Evolutionary conservation across 1,139 yeast genomes (phyloP).

Genomic region (Geotrichum histeridarum): DNA sequence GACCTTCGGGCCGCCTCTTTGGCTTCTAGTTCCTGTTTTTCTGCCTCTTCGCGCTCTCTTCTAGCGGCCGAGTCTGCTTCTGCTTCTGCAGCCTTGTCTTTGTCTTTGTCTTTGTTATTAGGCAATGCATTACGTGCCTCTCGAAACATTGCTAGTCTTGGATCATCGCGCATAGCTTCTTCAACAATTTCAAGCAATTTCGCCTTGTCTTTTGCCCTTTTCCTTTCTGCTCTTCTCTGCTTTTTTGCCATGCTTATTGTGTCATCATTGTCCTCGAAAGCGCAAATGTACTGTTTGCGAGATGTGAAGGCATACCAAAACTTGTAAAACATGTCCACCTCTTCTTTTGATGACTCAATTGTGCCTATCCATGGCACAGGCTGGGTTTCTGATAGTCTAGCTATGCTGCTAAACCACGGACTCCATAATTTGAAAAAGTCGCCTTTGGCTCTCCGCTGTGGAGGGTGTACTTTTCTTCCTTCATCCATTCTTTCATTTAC

Average conservation of each 20-base stretch:
- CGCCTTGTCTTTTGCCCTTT: too few species aligned
- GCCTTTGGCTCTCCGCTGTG: slow-evolving; percentile 47
- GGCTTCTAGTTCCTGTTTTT: slow-evolving; percentile 51
- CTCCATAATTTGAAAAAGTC: slow-evolving; percentile 92
- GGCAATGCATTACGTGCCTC: too few species aligned
- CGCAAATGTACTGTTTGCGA: too few species aligned
- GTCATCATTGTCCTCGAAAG: too few species aligned
- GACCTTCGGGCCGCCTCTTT: slow-evolving; percentile 76
- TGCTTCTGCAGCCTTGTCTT: slow-evolving; percentile 88
- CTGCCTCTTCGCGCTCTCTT: slow-evolving; percentile 86
- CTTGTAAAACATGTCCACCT: slow-evolving; percentile 81
- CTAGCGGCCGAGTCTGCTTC: slow-evolving; percentile 75
- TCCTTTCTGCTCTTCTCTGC: too few species aligned
- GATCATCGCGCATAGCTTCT: too few species aligned
- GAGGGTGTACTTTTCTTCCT: slow-evolving; percentile 60
- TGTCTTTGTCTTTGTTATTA: slow-evolving; percentile 44
- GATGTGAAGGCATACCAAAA: slow-evolving; percentile 96
- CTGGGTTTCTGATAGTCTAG: too few species aligned
- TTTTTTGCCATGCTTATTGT: too few species aligned
- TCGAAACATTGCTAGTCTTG: too few species aligned
- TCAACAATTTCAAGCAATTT: too few species aligned
- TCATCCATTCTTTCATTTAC: too few species aligned
- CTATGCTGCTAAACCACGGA: slow-evolving; percentile 62
- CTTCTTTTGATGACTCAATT: slow-evolving; percentile 92
- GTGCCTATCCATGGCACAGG: slow-evolving; percentile 48